Evolutionary conservation across 345 rosid species (phyloP), one percentile per base, ranked within the genome.

Genomic region (Ricinus communis): DNA sequence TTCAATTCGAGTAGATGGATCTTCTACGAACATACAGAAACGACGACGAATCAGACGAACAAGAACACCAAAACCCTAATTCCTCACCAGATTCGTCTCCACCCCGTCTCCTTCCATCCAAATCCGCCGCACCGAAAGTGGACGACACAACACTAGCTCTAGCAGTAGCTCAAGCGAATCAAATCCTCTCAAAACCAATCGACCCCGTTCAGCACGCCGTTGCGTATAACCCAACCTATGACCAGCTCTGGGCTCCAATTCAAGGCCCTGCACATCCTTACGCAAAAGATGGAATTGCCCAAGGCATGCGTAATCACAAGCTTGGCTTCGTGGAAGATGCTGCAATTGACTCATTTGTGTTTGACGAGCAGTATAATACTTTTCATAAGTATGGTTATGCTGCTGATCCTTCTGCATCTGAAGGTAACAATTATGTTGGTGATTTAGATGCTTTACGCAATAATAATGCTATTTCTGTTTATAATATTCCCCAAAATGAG

Each of bases 301-400:
- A 89, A 70, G 99, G 97, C 66, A 89, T 90, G 97, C 90, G 99
- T 21, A 95, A 92, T 76, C 97, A 95, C 84, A 95, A 95, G 84
- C 90, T 90, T 36, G 98, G 99, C 70, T 95, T 84, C 72, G 99
- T 95, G 9, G 99, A 95, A 74, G 93, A 95, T 46, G 99, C 97
- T 15, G 82, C 93, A 40, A 87, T 95, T 63, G 91, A 81, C 0
- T 85, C 99, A 8, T 95, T 95, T 70, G 82, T 85, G 49, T 95
- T 95, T 51, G 97, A 94, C 66, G 97, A 94, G 82, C 97, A 94
- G 80, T 86, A 91, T 82, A 87, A 92, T 66, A 91, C 98, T 5
- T 94, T 94, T 77, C 88, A 94, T 71, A 87, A 84, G 74, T 88
- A 85, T 60, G 98, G 98, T 36, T 91, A 87, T 65, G 98, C 97